phyloP scores from a whole-genome alignment of 2,329 filamentous ascomycete genomes.

The Xylaria digitata region DNA sequence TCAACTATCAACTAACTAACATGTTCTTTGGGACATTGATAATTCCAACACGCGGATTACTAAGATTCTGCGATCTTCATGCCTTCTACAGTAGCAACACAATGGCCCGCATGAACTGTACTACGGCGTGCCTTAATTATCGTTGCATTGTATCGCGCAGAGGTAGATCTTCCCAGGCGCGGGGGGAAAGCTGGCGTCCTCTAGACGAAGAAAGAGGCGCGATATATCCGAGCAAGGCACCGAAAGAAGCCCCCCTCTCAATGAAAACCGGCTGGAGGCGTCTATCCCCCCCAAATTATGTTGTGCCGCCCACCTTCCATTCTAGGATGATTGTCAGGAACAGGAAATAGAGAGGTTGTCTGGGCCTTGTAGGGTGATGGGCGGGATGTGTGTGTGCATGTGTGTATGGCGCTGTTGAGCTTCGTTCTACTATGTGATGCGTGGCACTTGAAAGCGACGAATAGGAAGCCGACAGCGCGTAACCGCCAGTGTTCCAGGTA shows the following conservation, averaged over 20 bases:
- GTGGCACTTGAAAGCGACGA: slow-evolving; percentile 21
- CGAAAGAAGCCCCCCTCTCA: slow-evolving; percentile 2
- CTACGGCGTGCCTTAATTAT: slow-evolving; percentile 10
- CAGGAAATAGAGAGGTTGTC: slow-evolving; percentile 28
- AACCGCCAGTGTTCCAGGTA: slow-evolving; percentile 17
- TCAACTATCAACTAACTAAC: slow-evolving; percentile 20
- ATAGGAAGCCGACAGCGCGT: slow-evolving; percentile 30
- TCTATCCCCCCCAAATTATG: slow-evolving; percentile 32
- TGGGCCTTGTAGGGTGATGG: slow-evolving; percentile 21
- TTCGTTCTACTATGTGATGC: slow-evolving; percentile 22
- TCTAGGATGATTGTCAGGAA: slow-evolving; percentile 33
- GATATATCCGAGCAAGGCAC: slow-evolving; percentile 24
- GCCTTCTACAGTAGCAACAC: slow-evolving; percentile 13
- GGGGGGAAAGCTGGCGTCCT: slow-evolving; percentile 16
- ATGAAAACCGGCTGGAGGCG: slow-evolving; percentile 21
- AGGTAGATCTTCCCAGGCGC: slow-evolving; percentile 23
- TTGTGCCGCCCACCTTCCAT: slow-evolving; percentile 28
- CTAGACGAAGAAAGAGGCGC: slow-evolving; percentile 9
- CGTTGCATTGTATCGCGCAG: slow-evolving; percentile 26
- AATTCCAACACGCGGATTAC: slow-evolving; percentile 3
- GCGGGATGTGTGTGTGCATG: slow-evolving; percentile 12
- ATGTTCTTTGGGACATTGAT: slow-evolving; percentile 1
- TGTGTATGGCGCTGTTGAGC: slow-evolving; percentile 14
- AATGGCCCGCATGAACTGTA: slow-evolving; percentile 23
- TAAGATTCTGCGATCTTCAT: slow-evolving; percentile 18